Conservation (phyloP, 208 protist species). For the Angomonas ambiguus region DNA sequence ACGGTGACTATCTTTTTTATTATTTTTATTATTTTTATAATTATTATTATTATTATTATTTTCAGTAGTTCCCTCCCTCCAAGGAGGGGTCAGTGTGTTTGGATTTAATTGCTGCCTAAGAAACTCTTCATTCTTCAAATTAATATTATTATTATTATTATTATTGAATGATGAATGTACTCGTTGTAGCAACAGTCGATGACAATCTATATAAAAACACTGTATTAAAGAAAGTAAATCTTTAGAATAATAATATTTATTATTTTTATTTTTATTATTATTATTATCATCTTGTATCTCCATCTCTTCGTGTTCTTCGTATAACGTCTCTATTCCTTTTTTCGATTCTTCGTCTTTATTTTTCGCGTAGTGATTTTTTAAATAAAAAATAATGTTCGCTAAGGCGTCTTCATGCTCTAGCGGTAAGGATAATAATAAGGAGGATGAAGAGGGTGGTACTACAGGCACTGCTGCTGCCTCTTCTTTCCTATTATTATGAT, state of each 20-base stretch:
- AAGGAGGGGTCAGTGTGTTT: neutral
- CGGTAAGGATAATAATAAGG: too few species aligned
- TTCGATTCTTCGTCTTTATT: neutral
- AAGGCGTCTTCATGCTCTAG: neutral
- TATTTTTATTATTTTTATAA: neutral
- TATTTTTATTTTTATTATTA: neutral
- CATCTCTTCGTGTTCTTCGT: neutral
- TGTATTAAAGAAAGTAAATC: neutral
- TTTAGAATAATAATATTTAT: neutral
- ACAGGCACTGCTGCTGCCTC: neutral
- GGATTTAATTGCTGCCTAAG: neutral
- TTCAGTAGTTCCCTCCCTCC: too few species aligned
- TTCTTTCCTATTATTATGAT: neutral
- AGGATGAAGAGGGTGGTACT: neutral
- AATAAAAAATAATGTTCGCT: neutral
- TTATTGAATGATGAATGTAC: too few species aligned
- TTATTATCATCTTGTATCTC: neutral
- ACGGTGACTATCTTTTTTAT: neutral
- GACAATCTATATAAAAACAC: slow-evolving; percentile 6
- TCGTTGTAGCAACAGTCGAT: neutral
- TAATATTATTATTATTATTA: slow-evolving; percentile 1
- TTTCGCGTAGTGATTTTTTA: neutral
- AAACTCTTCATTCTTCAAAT: neutral
- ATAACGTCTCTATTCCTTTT: neutral
- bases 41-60: slow-evolving; percentile 2